A percentile compares a stretch with the other conserved stretches of the same genome.
Evolutionary conservation across 2,329 filamentous ascomycete genomes (phyloP).

Genomic region (Coniochaeta pulveracea): DNA sequence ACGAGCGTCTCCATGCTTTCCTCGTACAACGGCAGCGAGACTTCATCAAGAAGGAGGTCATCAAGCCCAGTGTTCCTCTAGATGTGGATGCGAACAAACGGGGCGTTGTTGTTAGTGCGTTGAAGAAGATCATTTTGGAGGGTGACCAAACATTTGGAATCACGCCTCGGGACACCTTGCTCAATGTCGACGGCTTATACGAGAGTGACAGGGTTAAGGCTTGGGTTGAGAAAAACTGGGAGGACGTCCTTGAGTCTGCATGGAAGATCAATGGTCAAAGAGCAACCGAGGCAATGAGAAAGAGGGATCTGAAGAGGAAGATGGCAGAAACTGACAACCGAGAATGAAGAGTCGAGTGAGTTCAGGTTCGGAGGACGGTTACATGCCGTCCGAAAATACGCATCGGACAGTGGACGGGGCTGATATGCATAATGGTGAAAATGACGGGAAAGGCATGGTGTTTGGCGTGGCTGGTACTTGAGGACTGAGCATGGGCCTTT

Average conservation of each 20-base stretch:
- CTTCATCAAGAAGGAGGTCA: constrained; percentile 24
- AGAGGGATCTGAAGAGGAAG: no score
- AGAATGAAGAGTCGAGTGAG: no score
- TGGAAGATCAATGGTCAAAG: constrained; percentile 10
- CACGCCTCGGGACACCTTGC: constrained; percentile 12
- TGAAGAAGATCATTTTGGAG: constrained; percentile 39
- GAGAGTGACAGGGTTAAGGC: constrained; percentile 25
- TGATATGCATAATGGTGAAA: no score
- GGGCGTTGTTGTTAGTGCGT: constrained; percentile 20
- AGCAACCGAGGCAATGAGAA: no score
- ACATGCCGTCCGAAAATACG: no score
- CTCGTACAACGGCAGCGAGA: constrained; percentile 25
- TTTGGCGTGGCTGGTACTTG: no score
- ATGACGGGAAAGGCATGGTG: no score
- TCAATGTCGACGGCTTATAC: constrained; percentile 28
- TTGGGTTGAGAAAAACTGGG: constrained; percentile 30
- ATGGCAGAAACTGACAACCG: no score
- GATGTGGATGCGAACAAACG: constrained; percentile 3
- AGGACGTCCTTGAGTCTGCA: constrained; percentile 17
- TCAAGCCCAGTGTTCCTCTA: constrained; percentile 15
- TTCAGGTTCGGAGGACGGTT: no score
- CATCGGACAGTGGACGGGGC: no score
- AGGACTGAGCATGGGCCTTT: no score
- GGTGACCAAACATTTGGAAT: constrained; percentile 27
- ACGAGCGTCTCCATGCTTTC: constrained; percentile 27